These are phyloP conservation scores for Crassisporium funariophilum DNA, from an alignment of 768 basidiomycete species.

Conservation along the genomic window DNA sequence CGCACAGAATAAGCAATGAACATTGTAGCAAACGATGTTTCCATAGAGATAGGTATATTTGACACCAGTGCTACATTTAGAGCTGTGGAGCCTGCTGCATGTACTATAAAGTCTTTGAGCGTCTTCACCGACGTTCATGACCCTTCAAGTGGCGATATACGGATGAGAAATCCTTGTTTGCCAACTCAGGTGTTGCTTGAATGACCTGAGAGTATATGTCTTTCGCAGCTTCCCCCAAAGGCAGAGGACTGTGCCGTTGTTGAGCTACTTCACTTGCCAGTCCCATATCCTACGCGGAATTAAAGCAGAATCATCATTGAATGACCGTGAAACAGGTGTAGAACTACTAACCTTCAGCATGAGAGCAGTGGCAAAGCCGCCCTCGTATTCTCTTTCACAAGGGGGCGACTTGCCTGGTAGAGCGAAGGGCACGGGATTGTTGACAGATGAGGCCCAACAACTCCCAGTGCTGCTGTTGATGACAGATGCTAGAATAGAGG, in stretches of 20 bases:
- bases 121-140: constrained; percentile 10
- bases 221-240: constrained; percentile 67
- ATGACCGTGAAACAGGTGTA: too few species aligned
- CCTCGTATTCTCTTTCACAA: constrained; percentile 81
- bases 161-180: constrained; percentile 76
- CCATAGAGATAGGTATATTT: too few species aligned
- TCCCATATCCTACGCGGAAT: constrained; percentile 94
- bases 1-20: too few species aligned
- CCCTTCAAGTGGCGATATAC: constrained; percentile 67
- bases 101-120: not conserved
- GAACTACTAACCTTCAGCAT: constrained; percentile 83
- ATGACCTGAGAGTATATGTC: constrained; percentile 62
- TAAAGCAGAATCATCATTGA: too few species aligned
- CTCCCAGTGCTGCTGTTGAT: constrained; percentile 84
- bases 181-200: constrained; percentile 56
- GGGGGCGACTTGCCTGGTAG: constrained; percentile 74
- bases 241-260: constrained; percentile 51
- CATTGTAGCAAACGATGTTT: too few species aligned
- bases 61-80: too few species aligned
- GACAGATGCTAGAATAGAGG: constrained; percentile 75
- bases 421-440: constrained; percentile 84
- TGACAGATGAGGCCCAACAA: constrained; percentile 84
- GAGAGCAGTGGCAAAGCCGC: constrained; percentile 80
- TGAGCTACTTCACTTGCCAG: constrained; percentile 70
- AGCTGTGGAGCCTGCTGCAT: too few species aligned